These are phyloP conservation scores for Musa itinerans DNA, from an alignment of 176 grass and related monocot genomes.

Conservation along the genomic window DNA sequence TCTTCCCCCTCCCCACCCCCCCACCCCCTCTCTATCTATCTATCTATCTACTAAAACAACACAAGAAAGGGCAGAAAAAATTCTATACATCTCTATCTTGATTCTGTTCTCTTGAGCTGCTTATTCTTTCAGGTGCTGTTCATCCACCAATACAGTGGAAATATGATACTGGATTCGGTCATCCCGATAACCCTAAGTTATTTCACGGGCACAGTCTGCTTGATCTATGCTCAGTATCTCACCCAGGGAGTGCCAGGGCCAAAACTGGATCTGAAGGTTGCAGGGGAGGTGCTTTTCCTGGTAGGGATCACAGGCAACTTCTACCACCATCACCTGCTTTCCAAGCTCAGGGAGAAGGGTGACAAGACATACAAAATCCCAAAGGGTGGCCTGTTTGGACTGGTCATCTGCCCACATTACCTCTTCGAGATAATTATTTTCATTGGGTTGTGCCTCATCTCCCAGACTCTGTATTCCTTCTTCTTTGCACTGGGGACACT, in stretches of 20 bases:
- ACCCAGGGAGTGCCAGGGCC: slow-evolving; percentile 22
- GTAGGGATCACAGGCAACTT: slow-evolving; percentile 56
- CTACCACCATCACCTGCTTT: slow-evolving; percentile 64
- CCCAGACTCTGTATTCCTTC: slow-evolving; percentile 43
- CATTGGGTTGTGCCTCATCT: slow-evolving; percentile 55
- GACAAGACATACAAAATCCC: slow-evolving; percentile 60
- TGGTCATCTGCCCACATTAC: slow-evolving; percentile 65
- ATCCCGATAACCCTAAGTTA: slow-evolving; percentile 40
- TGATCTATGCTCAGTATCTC: slow-evolving; percentile 55
- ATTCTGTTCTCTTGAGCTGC: too few relatives aligned
- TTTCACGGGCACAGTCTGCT: slow-evolving; percentile 26
- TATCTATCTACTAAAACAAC: neutral
- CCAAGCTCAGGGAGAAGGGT: slow-evolving; percentile 19
- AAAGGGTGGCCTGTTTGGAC: slow-evolving; percentile 41
- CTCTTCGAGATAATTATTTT: slow-evolving; percentile 65
- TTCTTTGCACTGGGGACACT: slow-evolving; percentile 29
- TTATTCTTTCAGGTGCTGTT: slow-evolving; percentile 33
- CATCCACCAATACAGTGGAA: slow-evolving; percentile 49
- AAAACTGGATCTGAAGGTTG: slow-evolving; percentile 29
- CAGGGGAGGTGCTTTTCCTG: slow-evolving; percentile 26
- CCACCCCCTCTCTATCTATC: neutral
- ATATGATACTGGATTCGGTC: slow-evolving; percentile 32
- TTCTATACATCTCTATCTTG: neutral
- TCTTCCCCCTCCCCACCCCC: neutral
- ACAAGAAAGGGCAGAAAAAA: too few relatives aligned